Percentiles rank a stretch among this genome's conserved stretches.
These are phyloP conservation scores for Neophaeococcomyces aloes DNA, from an alignment of 2,329 filamentous ascomycete species.

Conservation along the genomic window DNA sequence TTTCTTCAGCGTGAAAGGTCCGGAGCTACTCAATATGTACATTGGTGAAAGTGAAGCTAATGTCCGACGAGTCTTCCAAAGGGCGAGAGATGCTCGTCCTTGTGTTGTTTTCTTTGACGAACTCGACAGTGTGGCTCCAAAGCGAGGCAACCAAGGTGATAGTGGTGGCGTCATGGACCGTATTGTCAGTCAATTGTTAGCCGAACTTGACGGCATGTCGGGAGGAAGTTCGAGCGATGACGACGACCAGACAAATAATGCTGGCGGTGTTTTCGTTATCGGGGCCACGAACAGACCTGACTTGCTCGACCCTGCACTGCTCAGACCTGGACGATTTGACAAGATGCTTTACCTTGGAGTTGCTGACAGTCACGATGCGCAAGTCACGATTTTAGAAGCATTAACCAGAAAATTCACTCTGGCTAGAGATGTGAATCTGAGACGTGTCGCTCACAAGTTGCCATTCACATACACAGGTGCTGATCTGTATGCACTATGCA, in stretches of 20 bases:
- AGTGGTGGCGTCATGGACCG: slow-evolving; percentile 97
- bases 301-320: slow-evolving; percentile 76
- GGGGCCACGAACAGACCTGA: slow-evolving; percentile 93
- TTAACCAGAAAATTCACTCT: slow-evolving; percentile 90
- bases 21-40: slow-evolving; percentile 89
- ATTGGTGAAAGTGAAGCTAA: slow-evolving; percentile 92
- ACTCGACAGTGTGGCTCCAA: slow-evolving; percentile 85
- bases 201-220: slow-evolving; percentile 96
- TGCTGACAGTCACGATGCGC: slow-evolving; percentile 92
- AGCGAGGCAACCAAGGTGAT: slow-evolving; percentile 92
- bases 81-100: slow-evolving; percentile 71
- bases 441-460: slow-evolving; percentile 60
- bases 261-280: slow-evolving; percentile 86
- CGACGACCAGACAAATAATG: slow-evolving; percentile 26
- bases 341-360: slow-evolving; percentile 98
- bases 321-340: slow-evolving; percentile 86
- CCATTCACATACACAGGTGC: slow-evolving; percentile 97
- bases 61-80: slow-evolving; percentile 77
- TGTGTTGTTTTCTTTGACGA: slow-evolving; percentile 94
- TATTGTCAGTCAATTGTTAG: slow-evolving; percentile 87
- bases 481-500: slow-evolving; percentile 93
- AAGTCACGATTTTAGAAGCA: slow-evolving; percentile 86
- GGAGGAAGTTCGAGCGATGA: slow-evolving; percentile 44
- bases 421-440: slow-evolving; percentile 65
- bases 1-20: slow-evolving; percentile 89